Evolutionary conservation across 495 filamentous ascomycete species (phyloP).

Genomic region (Aspergillus panamensis): DNA sequence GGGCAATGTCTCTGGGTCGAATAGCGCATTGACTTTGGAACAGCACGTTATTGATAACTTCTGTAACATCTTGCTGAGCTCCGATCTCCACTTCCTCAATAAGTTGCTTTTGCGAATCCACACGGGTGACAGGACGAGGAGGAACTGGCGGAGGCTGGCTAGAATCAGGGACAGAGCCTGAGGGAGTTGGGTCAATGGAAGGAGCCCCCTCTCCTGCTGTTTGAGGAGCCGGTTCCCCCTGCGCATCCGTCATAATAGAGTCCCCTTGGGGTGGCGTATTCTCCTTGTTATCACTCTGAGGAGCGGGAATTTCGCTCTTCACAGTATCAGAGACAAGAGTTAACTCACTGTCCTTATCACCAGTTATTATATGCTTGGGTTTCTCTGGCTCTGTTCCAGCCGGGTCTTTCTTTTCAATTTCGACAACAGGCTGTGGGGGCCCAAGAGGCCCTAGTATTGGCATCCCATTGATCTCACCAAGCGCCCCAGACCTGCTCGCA

Average conservation of each 20-base stretch:
- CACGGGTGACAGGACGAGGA: slow-evolving; percentile 38
- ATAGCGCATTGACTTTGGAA: slow-evolving; percentile 89
- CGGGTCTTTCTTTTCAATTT: slow-evolving; percentile 17
- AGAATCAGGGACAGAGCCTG: slow-evolving; percentile 18
- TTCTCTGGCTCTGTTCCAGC: slow-evolving; percentile 20
- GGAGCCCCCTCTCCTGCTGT: slow-evolving; percentile 3
- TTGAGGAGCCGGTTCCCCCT: slow-evolving; percentile 16
- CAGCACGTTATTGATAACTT: slow-evolving; percentile 88
- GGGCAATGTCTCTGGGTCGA: slow-evolving; percentile 55
- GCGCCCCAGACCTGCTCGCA: slow-evolving; percentile 32
- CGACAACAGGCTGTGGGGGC: slow-evolving; percentile 34
- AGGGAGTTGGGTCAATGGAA: slow-evolving; percentile 4
- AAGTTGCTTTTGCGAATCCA: slow-evolving; percentile 38
- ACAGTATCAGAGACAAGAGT: slow-evolving; percentile 47
- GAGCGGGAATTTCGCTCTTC: slow-evolving; percentile 22
- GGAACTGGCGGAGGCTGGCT: slow-evolving; percentile 45
- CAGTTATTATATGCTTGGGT: slow-evolving; percentile 20
- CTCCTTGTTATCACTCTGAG: slow-evolving; percentile 40
- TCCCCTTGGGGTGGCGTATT: slow-evolving; percentile 34
- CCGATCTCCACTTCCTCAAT: slow-evolving; percentile 58
- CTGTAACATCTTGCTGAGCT: slow-evolving; percentile 86
- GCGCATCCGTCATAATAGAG: slow-evolving; percentile 17
- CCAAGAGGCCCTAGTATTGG: slow-evolving; percentile 51
- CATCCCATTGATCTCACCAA: slow-evolving; percentile 52
- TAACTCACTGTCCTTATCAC: slow-evolving; percentile 45